Percentiles rank a stretch among this genome's conserved stretches.
Conservation (phyloP, 2,329 filamentous ascomycete species). For the Sporothrix variecibatus region DNA sequence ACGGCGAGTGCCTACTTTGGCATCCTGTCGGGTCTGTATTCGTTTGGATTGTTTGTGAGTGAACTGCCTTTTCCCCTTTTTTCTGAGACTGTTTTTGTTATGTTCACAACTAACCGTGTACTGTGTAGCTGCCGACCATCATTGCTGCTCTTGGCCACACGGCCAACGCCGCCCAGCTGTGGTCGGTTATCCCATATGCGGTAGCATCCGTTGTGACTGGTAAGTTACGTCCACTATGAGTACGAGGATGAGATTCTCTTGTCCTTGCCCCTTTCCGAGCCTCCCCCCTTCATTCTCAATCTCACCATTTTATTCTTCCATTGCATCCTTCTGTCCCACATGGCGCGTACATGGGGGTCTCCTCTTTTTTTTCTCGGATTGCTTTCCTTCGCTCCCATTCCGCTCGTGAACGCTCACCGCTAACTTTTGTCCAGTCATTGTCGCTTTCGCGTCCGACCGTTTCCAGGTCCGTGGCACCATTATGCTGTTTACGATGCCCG, state of each 20-base stretch:
- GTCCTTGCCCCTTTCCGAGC: neutral
- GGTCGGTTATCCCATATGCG: slow-evolving; percentile 65
- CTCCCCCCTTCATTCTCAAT: neutral
- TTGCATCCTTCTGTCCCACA: neutral
- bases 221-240: slow-evolving; percentile 32
- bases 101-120: slow-evolving; percentile 1
- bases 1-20: slow-evolving; percentile 63
- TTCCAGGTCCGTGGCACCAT: slow-evolving; percentile 60
- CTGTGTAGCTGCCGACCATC: slow-evolving; percentile 60
- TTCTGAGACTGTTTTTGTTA: too few species aligned
- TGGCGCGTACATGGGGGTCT: neutral
- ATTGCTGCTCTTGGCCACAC: slow-evolving; percentile 58
- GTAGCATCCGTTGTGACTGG: slow-evolving; percentile 59
- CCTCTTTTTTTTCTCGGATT: neutral
- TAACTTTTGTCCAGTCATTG: slow-evolving; percentile 41
- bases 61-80: too few species aligned
- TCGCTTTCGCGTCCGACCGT: slow-evolving; percentile 62
- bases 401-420: neutral
- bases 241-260: too few species aligned
- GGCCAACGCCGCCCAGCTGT: slow-evolving; percentile 60
- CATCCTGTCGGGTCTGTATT: slow-evolving; percentile 60
- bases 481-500: slow-evolving; percentile 63
- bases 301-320: neutral
- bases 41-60: slow-evolving; percentile 62
- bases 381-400: neutral